phyloP scores from a whole-genome alignment of 257 asterid species.

The Orobanche coerulescens region DNA sequence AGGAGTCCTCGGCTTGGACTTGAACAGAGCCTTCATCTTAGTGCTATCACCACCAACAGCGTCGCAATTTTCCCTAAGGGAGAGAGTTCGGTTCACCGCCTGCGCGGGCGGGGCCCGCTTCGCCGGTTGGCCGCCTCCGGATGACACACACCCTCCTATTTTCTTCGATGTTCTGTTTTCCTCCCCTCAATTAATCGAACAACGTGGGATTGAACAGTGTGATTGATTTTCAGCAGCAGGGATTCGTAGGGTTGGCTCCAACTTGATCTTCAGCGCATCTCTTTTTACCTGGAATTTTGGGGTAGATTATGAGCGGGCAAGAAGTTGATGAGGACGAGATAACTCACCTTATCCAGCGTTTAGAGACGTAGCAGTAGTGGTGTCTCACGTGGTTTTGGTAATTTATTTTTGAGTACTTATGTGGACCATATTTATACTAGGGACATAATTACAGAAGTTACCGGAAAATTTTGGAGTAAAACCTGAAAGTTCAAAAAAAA shows the following conservation, averaged over 20 bases:
- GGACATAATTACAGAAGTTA: no score
- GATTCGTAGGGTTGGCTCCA: not conserved
- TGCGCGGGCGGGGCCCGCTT: slow-evolving; percentile 29
- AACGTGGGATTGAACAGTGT: not conserved
- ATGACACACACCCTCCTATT: slow-evolving; percentile 50
- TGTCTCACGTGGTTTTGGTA: no score
- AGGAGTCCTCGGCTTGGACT: slow-evolving; percentile 62
- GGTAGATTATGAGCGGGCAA: not conserved
- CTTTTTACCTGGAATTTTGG: not conserved
- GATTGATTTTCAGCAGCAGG: not conserved
- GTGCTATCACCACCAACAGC: slow-evolving; percentile 14
- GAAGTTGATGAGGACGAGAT: not conserved
- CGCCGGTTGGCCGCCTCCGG: slow-evolving; percentile 32
- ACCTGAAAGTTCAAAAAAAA: no score
- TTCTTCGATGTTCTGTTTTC: not conserved
- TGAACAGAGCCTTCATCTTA: slow-evolving; percentile 49
- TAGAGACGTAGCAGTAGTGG: no score
- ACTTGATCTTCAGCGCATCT: not conserved
- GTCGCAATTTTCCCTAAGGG: slow-evolving; percentile 15
- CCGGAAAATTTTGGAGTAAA: no score
- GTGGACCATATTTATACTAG: no score
- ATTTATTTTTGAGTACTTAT: no score
- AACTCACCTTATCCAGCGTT: no score
- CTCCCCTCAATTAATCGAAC: not conserved
- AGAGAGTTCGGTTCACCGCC: slow-evolving; percentile 24